A percentile compares a stretch with the other conserved stretches of the same genome.
Evolutionary conservation across 208 protist genomes (phyloP).

Genomic region (Trypanosoma cruzi): DNA sequence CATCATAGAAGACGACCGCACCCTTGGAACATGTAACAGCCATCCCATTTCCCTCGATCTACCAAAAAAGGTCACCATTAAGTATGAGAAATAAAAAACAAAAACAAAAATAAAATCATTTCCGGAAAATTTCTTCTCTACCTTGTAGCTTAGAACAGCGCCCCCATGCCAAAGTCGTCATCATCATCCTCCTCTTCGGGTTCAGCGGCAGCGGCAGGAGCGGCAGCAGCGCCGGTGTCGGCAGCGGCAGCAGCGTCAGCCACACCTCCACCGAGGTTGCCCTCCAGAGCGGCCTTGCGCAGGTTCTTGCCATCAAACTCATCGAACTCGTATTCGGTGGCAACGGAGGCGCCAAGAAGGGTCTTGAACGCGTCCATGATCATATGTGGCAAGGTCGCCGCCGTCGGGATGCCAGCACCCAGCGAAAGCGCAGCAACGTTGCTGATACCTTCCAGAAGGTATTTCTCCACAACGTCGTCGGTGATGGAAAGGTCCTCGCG

Average conservation of each 20-base stretch:
- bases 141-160: conserved; percentile 3
- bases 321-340: conserved; percentile 94
- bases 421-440: conserved; percentile 96
- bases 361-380: conserved; percentile 98
- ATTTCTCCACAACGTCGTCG: conserved; percentile 90
- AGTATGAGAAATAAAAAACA: no score
- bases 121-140: neutral
- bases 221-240: conserved; percentile 40
- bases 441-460: conserved; percentile 89
- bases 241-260: conserved; percentile 60
- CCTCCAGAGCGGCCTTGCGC: conserved; percentile 89
- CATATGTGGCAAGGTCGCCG: conserved; percentile 95
- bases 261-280: conserved; percentile 73
- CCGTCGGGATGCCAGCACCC: conserved; percentile 94
- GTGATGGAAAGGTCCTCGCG: conserved; percentile 95
- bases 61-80: no score
- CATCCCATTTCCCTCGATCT: no score
- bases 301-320: conserved; percentile 84
- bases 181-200: conserved; percentile 71
- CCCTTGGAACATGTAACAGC: no score
- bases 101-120: conserved; percentile 4
- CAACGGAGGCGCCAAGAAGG: conserved; percentile 95
- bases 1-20: no score
- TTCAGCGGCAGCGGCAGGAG: conserved; percentile 35
- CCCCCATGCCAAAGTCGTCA: conserved; percentile 20